Evolutionary conservation across 345 rosid species (phyloP), one percentile per base, ranked within the genome.

Genomic region (Syzygium oleosum): DNA sequence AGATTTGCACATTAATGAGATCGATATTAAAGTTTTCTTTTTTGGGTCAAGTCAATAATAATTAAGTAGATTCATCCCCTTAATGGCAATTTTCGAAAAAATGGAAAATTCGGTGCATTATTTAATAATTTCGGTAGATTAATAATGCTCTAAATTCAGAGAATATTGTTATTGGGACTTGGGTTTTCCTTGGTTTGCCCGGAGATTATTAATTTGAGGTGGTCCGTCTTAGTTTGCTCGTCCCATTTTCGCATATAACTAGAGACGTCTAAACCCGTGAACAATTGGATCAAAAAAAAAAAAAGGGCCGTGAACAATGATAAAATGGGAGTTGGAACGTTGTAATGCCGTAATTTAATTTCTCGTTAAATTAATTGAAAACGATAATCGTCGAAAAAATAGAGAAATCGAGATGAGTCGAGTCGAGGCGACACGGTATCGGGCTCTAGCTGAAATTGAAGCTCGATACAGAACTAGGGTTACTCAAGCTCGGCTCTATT

Each of bases 391-490:
- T 65, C 2, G 11, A 29, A 65, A 65, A 29, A 63, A 29, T n/a
- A 14, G 9, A 15, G 1, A 29, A 15, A 65, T 65, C 2, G 5
- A 27, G n/a, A 15, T 0, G 22, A 65, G 78, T 16, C 3, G 0
- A 9, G 22, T 29, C 12, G 6, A 7, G 43, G 0, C 3, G 11
- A 31, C 3, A 19, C 22, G 0, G 11, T 29, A 29, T 29, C 0
- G 0, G 4, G 21, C 41, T 15, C 21, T 15, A 1, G 5, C 1
- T 29, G 2, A 9, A 63, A 29, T 0, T 7, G 21, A 29, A 63
- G 34, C 77, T 58, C 25, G n/a, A 23, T 56, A 0, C 61, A 9
- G 23, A 56, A 56, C n/a, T 56, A 1, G 25, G 6, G 9, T 12
- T 23, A 23, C 29, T 25, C 1, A 2, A 11, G 65, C 27, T 25